These are phyloP conservation scores for Oenanthe javanica DNA, from an alignment of 140 eudicot genomes.

Conservation along the genomic window DNA sequence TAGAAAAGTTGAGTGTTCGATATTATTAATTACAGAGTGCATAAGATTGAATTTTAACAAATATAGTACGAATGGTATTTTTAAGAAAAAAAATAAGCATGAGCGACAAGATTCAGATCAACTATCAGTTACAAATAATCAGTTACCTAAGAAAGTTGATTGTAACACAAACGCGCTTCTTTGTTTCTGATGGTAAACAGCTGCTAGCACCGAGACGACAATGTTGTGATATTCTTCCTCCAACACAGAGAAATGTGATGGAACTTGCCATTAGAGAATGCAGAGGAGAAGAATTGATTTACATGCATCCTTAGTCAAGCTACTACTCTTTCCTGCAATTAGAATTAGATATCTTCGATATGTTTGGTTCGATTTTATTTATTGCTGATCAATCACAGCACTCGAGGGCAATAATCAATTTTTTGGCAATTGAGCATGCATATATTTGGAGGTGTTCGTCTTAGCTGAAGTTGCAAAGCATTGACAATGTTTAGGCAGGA, in stretches of 20 bases:
- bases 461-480: not conserved
- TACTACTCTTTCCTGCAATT: not conserved
- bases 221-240: constrained; percentile 68
- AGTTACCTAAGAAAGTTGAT: not conserved
- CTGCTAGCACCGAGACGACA: constrained; percentile 75
- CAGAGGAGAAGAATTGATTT: constrained; percentile 52
- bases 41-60: not conserved
- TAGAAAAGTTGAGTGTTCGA: not conserved
- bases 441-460: not conserved
- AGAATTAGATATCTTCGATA: not conserved
- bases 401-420: not conserved
- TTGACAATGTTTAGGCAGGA: not conserved
- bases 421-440: not conserved
- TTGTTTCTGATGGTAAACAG: constrained; percentile 21
- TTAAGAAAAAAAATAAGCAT: not conserved
- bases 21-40: not conserved
- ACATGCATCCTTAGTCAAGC: constrained; percentile 28
- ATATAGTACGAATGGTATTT: not conserved
- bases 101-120: not conserved
- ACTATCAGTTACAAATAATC: not conserved
- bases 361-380: not conserved
- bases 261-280: constrained; percentile 65
- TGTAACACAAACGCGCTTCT: not conserved
- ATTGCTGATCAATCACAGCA: not conserved
- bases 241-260: constrained; percentile 36